A percentile compares a stretch with the other conserved stretches of the same genome.
These are phyloP conservation scores for Glarea lozoyensis DNA, from an alignment of 495 filamentous ascomycete species.

Conservation along the genomic window DNA sequence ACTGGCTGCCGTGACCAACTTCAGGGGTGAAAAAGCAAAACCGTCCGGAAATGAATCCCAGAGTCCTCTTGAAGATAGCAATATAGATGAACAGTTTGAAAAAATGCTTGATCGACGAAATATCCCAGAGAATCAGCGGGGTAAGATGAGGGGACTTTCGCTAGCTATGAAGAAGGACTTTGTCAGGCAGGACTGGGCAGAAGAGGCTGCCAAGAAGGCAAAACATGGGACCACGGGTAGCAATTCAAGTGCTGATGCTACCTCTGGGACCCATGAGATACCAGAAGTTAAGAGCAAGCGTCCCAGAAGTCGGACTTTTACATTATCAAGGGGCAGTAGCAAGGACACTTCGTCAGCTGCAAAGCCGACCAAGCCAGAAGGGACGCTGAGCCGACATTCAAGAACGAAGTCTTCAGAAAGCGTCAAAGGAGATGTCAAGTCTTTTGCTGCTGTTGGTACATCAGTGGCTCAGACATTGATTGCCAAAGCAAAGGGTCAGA, in stretches of 20 bases:
- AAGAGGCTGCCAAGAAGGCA: constrained; percentile 36
- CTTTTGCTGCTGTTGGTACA: constrained; percentile 28
- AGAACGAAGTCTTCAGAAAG: constrained; percentile 43
- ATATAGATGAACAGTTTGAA: constrained; percentile 49
- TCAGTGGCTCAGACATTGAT: constrained; percentile 30
- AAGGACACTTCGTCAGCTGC: constrained; percentile 53
- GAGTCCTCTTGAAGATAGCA: constrained; percentile 21
- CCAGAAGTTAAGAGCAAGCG: constrained; percentile 33
- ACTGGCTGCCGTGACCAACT: constrained; percentile 55
- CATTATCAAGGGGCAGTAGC: constrained; percentile 52
- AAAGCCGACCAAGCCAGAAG: constrained; percentile 38
- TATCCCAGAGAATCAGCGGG: constrained; percentile 84
- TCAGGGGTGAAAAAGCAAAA: constrained; percentile 21
- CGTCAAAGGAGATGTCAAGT: constrained; percentile 35
- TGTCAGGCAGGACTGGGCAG: constrained; percentile 75
- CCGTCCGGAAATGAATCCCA: constrained; percentile 30
- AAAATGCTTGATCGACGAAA: constrained; percentile 74
- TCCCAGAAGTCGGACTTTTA: constrained; percentile 69
- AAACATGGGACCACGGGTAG: constrained; percentile 22
- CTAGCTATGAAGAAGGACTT: constrained; percentile 91
- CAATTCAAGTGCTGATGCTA: constrained; percentile 25
- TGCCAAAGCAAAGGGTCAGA: constrained; percentile 44
- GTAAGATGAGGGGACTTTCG: constrained; percentile 85
- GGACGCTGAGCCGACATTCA: constrained; percentile 39
- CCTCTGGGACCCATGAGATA: constrained; percentile 5